Evolutionary conservation across 2,329 filamentous ascomycete species (phyloP).

Genomic region (Mycocentrospora acerina): DNA sequence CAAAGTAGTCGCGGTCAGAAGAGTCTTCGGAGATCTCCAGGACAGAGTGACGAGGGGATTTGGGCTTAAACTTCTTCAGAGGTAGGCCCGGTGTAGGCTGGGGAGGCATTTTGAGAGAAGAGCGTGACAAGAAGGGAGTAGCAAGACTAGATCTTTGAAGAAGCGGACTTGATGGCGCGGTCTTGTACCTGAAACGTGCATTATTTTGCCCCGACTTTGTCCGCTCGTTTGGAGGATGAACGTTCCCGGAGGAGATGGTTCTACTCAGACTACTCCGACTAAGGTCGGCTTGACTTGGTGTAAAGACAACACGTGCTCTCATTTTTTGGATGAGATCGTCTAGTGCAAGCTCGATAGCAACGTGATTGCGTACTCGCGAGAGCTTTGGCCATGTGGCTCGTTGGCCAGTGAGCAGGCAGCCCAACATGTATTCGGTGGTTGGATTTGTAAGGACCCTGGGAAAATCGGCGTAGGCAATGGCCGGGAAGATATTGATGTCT

Average conservation of each 20-base stretch:
- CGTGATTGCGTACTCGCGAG: slow-evolving; percentile 80
- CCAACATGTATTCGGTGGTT: slow-evolving; percentile 80
- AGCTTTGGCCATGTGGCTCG: slow-evolving; percentile 90
- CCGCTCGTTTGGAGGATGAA: slow-evolving; percentile 2
- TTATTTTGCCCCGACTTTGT: slow-evolving; percentile 22
- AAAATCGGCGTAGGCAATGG: slow-evolving; percentile 72
- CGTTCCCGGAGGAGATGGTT: slow-evolving; percentile 28
- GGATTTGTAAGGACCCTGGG: slow-evolving; percentile 81
- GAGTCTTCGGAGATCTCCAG: slow-evolving; percentile 32
- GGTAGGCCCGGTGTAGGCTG: slow-evolving; percentile 2
- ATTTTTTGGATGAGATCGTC: slow-evolving; percentile 72
- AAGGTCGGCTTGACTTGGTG: slow-evolving; percentile 58
- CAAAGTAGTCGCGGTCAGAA: slow-evolving; percentile 36
- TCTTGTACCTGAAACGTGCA: slow-evolving; percentile 20
- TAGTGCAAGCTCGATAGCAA: slow-evolving; percentile 83
- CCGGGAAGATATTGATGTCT: slow-evolving; percentile 90
- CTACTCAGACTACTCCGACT: slow-evolving; percentile 26
- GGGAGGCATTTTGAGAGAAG: slow-evolving; percentile 7
- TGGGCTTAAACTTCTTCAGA: slow-evolving; percentile 17
- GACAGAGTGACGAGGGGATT: slow-evolving; percentile 29
- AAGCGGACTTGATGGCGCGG: slow-evolving; percentile 21
- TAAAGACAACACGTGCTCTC: slow-evolving; percentile 69
- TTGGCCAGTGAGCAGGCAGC: slow-evolving; percentile 75
- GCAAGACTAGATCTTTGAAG: slow-evolving; percentile 17
- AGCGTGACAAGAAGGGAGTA: slow-evolving; percentile 19